These are phyloP conservation scores for Sungouiella thailandica DNA, from an alignment of 805 yeast genomes.

Conservation along the genomic window DNA sequence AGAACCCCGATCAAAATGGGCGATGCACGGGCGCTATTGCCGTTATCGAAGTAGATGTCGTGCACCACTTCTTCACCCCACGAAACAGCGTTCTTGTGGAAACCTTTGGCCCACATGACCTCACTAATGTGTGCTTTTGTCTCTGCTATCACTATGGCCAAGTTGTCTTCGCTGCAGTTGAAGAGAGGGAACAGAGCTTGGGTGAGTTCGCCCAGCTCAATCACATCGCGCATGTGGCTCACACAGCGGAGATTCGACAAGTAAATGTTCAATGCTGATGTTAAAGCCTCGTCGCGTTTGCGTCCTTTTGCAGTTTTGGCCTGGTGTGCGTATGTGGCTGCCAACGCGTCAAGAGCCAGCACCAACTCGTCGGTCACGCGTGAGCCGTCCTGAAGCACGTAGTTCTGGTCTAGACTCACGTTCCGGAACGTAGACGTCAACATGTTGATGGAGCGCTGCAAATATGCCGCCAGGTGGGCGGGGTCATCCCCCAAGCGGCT, in stretches of 20 bases:
- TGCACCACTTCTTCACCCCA: slow-evolving; percentile 41
- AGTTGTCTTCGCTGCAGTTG: slow-evolving; percentile 26
- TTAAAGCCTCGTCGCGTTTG: slow-evolving; percentile 13
- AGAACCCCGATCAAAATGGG: slow-evolving; percentile 28
- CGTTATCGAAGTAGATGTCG: slow-evolving; percentile 27
- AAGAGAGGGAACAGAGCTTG: slow-evolving; percentile 34
- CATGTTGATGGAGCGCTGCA: slow-evolving; percentile 30
- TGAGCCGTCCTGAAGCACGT: slow-evolving; percentile 21
- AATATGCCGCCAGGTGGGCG: slow-evolving; percentile 19
- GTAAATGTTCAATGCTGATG: slow-evolving; percentile 31
- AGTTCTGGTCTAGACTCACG: slow-evolving; percentile 20
- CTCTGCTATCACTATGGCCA: slow-evolving; percentile 26
- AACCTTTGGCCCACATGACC: slow-evolving; percentile 38
- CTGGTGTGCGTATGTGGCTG: slow-evolving; percentile 24
- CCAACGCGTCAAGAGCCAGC: slow-evolving; percentile 28
- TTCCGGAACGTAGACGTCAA: slow-evolving; percentile 24
- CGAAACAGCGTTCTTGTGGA: slow-evolving; percentile 31
- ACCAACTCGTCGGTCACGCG: slow-evolving; percentile 36
- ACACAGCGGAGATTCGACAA: slow-evolving; percentile 29
- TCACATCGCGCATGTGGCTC: slow-evolving; percentile 13
- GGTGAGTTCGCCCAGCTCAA: slow-evolving; percentile 13
- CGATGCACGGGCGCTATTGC: slow-evolving; percentile 21
- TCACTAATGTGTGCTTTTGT: slow-evolving; percentile 37
- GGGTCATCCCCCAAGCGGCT: slow-evolving; percentile 20
- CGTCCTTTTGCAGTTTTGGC: slow-evolving; percentile 3